A percentile compares a stretch with the other conserved stretches of the same genome.
Conservation (phyloP, 2,329 filamentous ascomycete genomes). For the Colletotrichum somersetense region DNA sequence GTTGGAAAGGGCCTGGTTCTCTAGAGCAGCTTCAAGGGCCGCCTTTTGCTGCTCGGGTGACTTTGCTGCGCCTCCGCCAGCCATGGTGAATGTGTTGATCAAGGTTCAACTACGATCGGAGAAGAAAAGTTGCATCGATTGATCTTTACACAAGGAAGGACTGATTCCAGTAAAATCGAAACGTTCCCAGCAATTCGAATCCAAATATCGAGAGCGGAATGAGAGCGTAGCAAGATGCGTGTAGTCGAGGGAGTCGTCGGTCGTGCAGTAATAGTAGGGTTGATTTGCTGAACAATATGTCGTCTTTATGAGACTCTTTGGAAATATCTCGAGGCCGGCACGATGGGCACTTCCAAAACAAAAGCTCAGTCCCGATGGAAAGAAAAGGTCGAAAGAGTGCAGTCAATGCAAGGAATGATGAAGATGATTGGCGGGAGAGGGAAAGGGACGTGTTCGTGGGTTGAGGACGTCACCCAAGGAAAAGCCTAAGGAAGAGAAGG, state of each 20-base stretch:
- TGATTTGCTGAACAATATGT: constrained; percentile 2
- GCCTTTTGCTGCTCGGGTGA: constrained; percentile 47
- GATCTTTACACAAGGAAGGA: not conserved
- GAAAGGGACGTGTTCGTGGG: constrained; percentile 1
- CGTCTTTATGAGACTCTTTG: not conserved
- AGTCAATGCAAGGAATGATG: constrained; percentile 33
- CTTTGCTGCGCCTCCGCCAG: constrained; percentile 39
- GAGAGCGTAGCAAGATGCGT: not conserved
- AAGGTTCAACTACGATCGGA: not conserved
- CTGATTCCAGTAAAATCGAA: constrained; percentile 5
- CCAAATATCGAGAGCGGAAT: not conserved
- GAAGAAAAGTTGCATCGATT: not conserved
- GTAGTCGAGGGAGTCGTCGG: not conserved
- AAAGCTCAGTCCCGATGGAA: not conserved
- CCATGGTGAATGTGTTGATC: constrained; percentile 11
- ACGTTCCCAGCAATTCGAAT: constrained; percentile 16
- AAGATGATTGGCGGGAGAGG: constrained; percentile 1
- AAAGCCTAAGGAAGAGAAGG: constrained; percentile 21
- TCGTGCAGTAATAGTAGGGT: too few relatives aligned
- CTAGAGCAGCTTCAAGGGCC: constrained; percentile 46
- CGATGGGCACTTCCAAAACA: constrained; percentile 24
- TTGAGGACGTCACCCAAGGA: constrained; percentile 12
- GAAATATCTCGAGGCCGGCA: constrained; percentile 33
- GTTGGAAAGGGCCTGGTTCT: constrained; percentile 68
- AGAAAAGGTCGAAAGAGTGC: constrained; percentile 21